Evolutionary conservation across 1,284 basidiomycete genomes (phyloP).

Genomic region (Microbotryum lychnidis-dioicae): DNA sequence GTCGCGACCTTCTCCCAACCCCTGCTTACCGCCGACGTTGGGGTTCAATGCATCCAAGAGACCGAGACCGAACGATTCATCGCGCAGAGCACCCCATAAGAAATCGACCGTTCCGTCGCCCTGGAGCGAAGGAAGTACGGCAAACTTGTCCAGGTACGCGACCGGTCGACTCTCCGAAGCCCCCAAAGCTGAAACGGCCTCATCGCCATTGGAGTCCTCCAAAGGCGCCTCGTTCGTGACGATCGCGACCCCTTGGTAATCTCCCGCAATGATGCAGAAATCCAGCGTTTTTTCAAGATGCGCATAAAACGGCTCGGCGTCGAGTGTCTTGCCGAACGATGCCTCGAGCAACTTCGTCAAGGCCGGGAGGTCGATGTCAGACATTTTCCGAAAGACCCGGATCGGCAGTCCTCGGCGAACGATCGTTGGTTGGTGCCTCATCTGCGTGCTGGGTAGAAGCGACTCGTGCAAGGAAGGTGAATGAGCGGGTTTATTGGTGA

Average conservation of each 20-base stretch:
- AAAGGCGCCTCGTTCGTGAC: conserved; percentile 68
- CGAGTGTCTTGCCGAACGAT: conserved; percentile 69
- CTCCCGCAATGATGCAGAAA: conserved; percentile 89
- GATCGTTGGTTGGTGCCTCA: conserved; percentile 84
- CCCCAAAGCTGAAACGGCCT: conserved; percentile 29
- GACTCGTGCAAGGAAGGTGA: conserved; percentile 91
- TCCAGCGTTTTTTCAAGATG: conserved; percentile 71
- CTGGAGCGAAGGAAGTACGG: conserved; percentile 85
- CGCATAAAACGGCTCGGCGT: conserved; percentile 65
- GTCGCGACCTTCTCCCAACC: conserved; percentile 81
- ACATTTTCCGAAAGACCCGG: conserved; percentile 59
- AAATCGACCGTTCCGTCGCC: conserved; percentile 99
- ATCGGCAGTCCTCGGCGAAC: conserved; percentile 82
- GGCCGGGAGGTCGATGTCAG: conserved; percentile 64
- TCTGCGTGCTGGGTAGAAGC: conserved; percentile 61
- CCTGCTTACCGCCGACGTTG: conserved; percentile 76
- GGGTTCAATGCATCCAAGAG: conserved; percentile 90
- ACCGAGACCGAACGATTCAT: conserved; percentile 95
- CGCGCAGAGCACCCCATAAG: conserved; percentile 95
- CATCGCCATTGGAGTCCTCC: conserved; percentile 25
- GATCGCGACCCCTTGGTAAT: conserved; percentile 91
- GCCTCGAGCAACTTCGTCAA: conserved; percentile 75
- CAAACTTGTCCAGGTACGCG: conserved; percentile 97
- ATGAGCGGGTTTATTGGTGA: conserved; percentile 96
- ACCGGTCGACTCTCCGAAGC: conserved; percentile 45